phyloP scores from a whole-genome alignment of 202 grass and related monocot species.

The Schoenoplectus tabernaemontani region DNA sequence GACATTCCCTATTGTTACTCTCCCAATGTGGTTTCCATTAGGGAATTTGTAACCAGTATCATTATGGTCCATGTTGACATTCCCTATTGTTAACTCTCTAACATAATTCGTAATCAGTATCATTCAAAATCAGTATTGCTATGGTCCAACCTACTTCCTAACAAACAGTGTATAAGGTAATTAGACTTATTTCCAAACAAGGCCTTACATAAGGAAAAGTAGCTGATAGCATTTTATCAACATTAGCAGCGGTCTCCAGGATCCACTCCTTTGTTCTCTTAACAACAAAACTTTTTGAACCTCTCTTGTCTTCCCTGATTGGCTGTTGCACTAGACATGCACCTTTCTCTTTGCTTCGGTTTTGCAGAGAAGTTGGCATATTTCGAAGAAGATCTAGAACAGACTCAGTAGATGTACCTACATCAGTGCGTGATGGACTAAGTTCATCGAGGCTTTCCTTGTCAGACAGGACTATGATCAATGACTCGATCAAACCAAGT shows the following conservation, averaged over 20 bases:
- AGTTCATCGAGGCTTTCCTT: slow-evolving; percentile 49
- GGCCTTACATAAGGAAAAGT: slow-evolving; percentile 71
- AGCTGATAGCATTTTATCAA: slow-evolving; percentile 74
- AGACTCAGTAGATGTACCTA: slow-evolving; percentile 47
- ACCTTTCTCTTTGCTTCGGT: slow-evolving; percentile 25
- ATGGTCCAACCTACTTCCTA: background rate
- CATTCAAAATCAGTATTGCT: background rate
- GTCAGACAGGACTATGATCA: slow-evolving; percentile 79
- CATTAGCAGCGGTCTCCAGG: slow-evolving; percentile 61
- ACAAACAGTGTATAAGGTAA: background rate
- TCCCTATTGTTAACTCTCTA: no score
- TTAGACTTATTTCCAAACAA: background rate
- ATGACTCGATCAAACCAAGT: slow-evolving; percentile 74
- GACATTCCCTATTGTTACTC: background rate
- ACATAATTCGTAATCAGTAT: no score
- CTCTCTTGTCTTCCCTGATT: slow-evolving; percentile 10
- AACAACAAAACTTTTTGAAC: slow-evolving; percentile 24
- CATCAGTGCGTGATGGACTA: slow-evolving; percentile 18
- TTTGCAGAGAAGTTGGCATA: slow-evolving; percentile 43
- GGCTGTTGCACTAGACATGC: slow-evolving; percentile 19
- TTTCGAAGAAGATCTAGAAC: slow-evolving; percentile 71
- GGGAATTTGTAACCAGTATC: no score
- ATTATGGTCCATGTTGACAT: no score
- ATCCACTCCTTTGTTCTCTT: slow-evolving; percentile 76
- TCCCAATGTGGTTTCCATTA: background rate